Conservation (phyloP, 768 basidiomycete genomes). For the Lyophyllum semitale region DNA sequence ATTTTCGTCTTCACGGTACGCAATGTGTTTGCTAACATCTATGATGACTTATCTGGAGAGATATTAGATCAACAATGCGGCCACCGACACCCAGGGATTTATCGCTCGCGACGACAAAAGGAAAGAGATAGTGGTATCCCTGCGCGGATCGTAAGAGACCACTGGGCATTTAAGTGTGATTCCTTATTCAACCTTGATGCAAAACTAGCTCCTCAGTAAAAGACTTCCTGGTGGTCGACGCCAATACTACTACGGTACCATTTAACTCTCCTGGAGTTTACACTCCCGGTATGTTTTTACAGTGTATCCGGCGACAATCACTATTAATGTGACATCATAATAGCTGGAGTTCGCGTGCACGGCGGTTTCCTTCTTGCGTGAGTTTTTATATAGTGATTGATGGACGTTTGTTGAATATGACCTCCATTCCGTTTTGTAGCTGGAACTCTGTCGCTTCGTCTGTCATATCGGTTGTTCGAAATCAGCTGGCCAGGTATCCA, state of each 20-base stretch:
- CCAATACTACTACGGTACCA: conserved; percentile 18
- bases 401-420: no score
- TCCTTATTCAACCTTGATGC: no score
- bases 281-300: conserved; percentile 24
- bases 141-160: conserved; percentile 38
- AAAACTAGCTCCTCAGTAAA: conserved; percentile 19
- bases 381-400: no score
- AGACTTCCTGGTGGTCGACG: conserved; percentile 24
- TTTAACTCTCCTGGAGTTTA: conserved; percentile 26
- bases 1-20: no score
- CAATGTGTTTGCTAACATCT: no score
- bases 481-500: neutral
- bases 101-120: conserved; percentile 44
- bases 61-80: conserved; percentile 36
- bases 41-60: no score
- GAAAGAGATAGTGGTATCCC: conserved; percentile 41
- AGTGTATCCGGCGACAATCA: no score
- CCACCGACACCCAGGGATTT: conserved; percentile 44
- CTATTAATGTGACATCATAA: neutral
- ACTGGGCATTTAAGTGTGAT: neutral
- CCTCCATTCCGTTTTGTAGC: neutral
- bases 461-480: neutral
- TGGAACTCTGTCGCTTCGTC: neutral
- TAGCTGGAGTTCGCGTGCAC: conserved; percentile 31
- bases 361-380: conserved; percentile 37